Conservation (phyloP, 2,329 filamentous ascomycete genomes). For the Curvularia hawaiiensis region DNA sequence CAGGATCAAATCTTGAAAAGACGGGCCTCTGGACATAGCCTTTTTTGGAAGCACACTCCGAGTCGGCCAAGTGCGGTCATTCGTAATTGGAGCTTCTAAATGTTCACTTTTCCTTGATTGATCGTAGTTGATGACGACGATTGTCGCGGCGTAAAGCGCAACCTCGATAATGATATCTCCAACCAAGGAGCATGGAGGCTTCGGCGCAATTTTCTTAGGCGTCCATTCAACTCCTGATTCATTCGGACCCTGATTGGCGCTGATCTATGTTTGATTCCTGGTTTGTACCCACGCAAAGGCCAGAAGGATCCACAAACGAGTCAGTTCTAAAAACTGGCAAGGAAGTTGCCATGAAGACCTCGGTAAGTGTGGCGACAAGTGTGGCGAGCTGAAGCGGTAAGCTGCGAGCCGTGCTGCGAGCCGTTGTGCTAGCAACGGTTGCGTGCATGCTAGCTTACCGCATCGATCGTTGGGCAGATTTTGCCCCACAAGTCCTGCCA, state of each 20-base stretch:
- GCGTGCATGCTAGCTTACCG: neutral
- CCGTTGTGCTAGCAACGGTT: neutral
- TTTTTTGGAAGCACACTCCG: neutral
- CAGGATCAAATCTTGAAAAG: neutral
- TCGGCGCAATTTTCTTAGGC: neutral
- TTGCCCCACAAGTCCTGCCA: neutral
- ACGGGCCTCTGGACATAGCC: neutral
- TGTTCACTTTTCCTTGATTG: neutral
- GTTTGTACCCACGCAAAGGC: neutral
- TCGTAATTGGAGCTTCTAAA: neutral
- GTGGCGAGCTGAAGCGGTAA: neutral
- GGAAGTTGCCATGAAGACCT: neutral
- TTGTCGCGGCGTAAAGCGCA: neutral
- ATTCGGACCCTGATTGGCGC: neutral
- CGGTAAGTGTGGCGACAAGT: neutral
- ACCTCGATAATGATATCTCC: neutral
- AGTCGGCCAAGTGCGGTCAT: neutral
- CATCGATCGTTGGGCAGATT: neutral
- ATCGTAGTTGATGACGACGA: neutral
- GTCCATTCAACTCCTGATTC: neutral
- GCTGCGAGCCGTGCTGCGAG: neutral
- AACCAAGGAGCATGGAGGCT: no score
- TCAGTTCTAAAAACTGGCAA: neutral
- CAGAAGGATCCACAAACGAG: neutral
- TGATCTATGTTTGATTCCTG: neutral